Evolutionary conservation across 2,329 filamentous ascomycete genomes (phyloP), one percentile per base, ranked within the genome.

Genomic region (Trichoderma oligosporum): DNA sequence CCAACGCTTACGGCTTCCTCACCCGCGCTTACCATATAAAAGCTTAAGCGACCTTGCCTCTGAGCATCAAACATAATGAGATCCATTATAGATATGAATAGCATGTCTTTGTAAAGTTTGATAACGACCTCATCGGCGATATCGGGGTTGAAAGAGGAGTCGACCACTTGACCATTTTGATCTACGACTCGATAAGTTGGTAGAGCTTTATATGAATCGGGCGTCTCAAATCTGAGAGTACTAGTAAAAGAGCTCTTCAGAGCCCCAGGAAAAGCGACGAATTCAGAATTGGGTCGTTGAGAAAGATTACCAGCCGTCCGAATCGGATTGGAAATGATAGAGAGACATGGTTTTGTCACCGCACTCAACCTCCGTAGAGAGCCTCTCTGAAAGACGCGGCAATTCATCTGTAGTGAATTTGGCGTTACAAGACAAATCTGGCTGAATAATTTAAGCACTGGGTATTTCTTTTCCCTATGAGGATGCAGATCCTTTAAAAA

Each of bases 21-120:
- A 58, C 92, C 92, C 0, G 91, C 89, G 35, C 89, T 93, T 67
- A 93, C 93, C 89, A 99, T 97, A 74, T 99, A 99, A 74, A 99
- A 99, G 71, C 87, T 92, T 56, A 96, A 75, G 18, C 91, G 84
- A n/a, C 92, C 92, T 73, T 99, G 94, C 44, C 94, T 82, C 74
- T 99, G 94, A 0, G 94, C 92, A 68, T 99, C 94, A 68, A 96
- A 97, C 92, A 97, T 97, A 70, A 97, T 89, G 56, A 96, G 73
- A 69, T 99, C 94, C 91, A 99, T 94, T 64, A 97, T 88, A 56
- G 88, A 85, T 8, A 86, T 77, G 33, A 78, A 81, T 8, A 88
- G 66, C 85, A 88, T 88, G 65, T 85, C 82, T 59, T 75, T 79
- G 71, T 87, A 87, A 51, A 85, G 72, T 67, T 83, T 81, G 55